These are phyloP conservation scores for Leccinum subtestaceum DNA, from an alignment of 768 basidiomycete genomes.

Conservation along the genomic window DNA sequence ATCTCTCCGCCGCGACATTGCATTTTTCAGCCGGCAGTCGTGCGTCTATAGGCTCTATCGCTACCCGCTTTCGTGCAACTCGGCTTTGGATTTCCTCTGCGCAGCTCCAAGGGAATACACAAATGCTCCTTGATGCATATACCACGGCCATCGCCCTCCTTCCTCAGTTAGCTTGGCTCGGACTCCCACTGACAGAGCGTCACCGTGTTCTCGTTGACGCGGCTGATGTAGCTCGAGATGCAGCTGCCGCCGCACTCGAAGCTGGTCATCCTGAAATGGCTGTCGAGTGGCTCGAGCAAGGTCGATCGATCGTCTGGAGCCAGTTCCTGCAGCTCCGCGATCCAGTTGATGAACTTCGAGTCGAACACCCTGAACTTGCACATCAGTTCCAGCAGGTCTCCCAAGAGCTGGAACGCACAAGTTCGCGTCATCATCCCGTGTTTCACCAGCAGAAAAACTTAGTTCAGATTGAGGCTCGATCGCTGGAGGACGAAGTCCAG, in stretches of 20 bases:
- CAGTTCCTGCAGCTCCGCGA: neutral
- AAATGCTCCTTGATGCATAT: neutral
- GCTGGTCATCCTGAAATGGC: neutral
- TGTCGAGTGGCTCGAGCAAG: neutral
- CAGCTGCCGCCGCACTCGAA: neutral
- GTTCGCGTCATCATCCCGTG: neutral
- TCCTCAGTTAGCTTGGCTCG: neutral
- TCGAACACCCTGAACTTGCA: neutral
- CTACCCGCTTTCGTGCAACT: neutral
- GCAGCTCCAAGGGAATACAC: neutral
- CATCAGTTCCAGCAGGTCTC: neutral
- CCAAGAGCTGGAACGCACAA: neutral
- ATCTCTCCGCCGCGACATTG: neutral
- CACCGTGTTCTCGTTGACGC: neutral
- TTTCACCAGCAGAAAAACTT: neutral
- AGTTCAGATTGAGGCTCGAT: neutral
- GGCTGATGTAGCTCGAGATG: neutral
- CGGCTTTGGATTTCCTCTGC: neutral
- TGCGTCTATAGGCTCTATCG: neutral
- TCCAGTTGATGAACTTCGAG: neutral
- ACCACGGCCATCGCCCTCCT: neutral
- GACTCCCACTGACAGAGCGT: neutral
- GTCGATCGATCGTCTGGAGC: neutral
- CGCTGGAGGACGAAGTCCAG: neutral
- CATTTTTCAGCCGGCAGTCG: neutral